These are phyloP conservation scores for Suillus sp. DNA, from an alignment of 768 basidiomycete genomes.

Conservation along the genomic window DNA sequence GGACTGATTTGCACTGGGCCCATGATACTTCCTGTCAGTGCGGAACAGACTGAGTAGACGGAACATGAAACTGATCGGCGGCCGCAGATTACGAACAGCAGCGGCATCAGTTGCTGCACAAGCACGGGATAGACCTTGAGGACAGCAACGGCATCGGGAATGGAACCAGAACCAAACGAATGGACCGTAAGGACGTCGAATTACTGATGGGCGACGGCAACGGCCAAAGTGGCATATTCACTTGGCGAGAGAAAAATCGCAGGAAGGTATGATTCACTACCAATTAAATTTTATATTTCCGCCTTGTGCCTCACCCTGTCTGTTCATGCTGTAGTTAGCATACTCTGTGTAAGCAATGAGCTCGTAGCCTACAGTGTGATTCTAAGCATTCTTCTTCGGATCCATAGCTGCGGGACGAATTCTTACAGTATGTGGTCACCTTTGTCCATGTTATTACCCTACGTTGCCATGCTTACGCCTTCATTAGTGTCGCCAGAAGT, in stretches of 20 bases:
- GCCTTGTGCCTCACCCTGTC: conserved; percentile 25
- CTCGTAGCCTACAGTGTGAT: conserved; percentile 14
- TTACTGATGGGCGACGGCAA: conserved; percentile 81
- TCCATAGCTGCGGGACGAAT: conserved; percentile 76
- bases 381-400: conserved; percentile 32
- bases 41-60: conserved; percentile 13
- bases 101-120: conserved; percentile 81
- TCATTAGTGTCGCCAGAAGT: conserved; percentile 84
- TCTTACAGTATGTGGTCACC: conserved; percentile 68
- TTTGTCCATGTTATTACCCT: conserved; percentile 25
- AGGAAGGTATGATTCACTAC: conserved; percentile 66
- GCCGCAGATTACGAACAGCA: conserved; percentile 90
- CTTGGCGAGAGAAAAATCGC: conserved; percentile 93
- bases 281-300: conserved; percentile 27
- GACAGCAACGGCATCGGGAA: conserved; percentile 67
- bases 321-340: conserved; percentile 57
- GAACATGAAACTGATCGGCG: conserved; percentile 20
- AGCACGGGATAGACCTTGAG: conserved; percentile 94
- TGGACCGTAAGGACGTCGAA: conserved; percentile 84
- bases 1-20: conserved; percentile 94
- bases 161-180: conserved; percentile 71
- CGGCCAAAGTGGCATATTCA: conserved; percentile 83
- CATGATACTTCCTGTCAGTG: conserved; percentile 87
- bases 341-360: conserved; percentile 76
- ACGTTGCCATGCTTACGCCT: conserved; percentile 26